Percentiles rank a stretch among this genome's conserved stretches.
phyloP scores from a whole-genome alignment of 148 eudicot species.

The Rhododendron simsii region DNA sequence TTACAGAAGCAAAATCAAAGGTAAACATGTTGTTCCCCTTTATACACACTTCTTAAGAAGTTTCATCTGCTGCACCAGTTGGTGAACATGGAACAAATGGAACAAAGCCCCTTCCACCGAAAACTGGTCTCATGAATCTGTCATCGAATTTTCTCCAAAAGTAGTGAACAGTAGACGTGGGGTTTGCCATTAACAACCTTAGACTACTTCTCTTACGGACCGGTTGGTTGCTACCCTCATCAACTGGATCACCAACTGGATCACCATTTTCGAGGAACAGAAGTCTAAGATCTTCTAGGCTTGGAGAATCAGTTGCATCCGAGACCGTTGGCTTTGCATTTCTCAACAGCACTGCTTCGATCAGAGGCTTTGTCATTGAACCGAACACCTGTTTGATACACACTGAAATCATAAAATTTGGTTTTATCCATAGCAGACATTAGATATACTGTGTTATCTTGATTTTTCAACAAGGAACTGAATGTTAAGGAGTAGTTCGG shows the following conservation, averaged over 20 bases:
- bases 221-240: constrained; percentile 12
- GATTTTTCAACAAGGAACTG: not conserved
- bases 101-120: constrained; percentile 94
- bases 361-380: constrained; percentile 57
- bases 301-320: constrained; percentile 43
- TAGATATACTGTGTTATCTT: not conserved
- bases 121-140: constrained; percentile 88
- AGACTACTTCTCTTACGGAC: constrained; percentile 26
- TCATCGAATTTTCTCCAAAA: constrained; percentile 94
- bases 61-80: constrained; percentile 42
- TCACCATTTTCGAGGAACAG: constrained; percentile 38
- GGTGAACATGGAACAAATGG: constrained; percentile 79
- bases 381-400: constrained; percentile 48
- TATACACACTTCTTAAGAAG: not conserved
- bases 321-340: constrained; percentile 23
- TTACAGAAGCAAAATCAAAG: not conserved
- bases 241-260: constrained; percentile 14
- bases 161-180: constrained; percentile 62
- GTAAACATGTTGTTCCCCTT: not conserved
- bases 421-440: not conserved
- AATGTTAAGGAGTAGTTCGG: not conserved
- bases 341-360: constrained; percentile 40
- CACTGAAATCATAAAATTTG: not conserved
- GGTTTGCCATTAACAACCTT: constrained; percentile 51
- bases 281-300: constrained; percentile 50